Evolutionary conservation across 805 yeast genomes (phyloP).

Genomic region (Zygoascus tannicola): DNA sequence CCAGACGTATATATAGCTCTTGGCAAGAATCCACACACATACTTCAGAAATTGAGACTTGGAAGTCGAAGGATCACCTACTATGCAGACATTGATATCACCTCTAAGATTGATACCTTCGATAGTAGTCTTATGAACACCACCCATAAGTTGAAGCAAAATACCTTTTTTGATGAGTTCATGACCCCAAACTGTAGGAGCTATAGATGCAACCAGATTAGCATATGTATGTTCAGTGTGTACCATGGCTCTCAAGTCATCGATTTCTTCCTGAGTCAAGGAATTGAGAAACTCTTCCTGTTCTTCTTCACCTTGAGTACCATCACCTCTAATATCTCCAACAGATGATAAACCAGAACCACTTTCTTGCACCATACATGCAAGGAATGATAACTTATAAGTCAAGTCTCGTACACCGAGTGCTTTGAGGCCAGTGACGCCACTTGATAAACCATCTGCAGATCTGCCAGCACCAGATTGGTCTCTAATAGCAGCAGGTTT

Average conservation of each 20-base stretch:
- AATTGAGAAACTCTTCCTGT: slow-evolving; percentile 71
- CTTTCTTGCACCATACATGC: slow-evolving; percentile 83
- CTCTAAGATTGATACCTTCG: slow-evolving; percentile 91
- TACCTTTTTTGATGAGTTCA: slow-evolving; percentile 86
- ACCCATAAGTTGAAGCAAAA: slow-evolving; percentile 77
- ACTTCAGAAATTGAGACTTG: slow-evolving; percentile 89
- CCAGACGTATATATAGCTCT: slow-evolving; percentile 96
- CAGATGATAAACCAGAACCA: slow-evolving; percentile 29
- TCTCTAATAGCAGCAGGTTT: slow-evolving; percentile 78
- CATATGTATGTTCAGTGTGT: slow-evolving; percentile 74
- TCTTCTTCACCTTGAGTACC: slow-evolving; percentile 51
- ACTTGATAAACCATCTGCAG: slow-evolving; percentile 60
- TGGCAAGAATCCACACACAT: slow-evolving; percentile 84
- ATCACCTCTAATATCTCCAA: slow-evolving; percentile 32
- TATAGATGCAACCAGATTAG: slow-evolving; percentile 74
- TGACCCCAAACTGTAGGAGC: slow-evolving; percentile 98
- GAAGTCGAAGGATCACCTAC: slow-evolving; percentile 99
- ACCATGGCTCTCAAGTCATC: slow-evolving; percentile 84
- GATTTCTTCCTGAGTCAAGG: slow-evolving; percentile 73
- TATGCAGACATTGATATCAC: slow-evolving; percentile 91
- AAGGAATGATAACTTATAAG: slow-evolving; percentile 82
- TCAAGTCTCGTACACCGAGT: slow-evolving; percentile 89
- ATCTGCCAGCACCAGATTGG: slow-evolving; percentile 43
- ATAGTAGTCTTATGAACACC: slow-evolving; percentile 92
- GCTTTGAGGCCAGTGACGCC: slow-evolving; percentile 86